phyloP scores from a whole-genome alignment of 2,329 filamentous ascomycete species.

The Cladosporium phlei region DNA sequence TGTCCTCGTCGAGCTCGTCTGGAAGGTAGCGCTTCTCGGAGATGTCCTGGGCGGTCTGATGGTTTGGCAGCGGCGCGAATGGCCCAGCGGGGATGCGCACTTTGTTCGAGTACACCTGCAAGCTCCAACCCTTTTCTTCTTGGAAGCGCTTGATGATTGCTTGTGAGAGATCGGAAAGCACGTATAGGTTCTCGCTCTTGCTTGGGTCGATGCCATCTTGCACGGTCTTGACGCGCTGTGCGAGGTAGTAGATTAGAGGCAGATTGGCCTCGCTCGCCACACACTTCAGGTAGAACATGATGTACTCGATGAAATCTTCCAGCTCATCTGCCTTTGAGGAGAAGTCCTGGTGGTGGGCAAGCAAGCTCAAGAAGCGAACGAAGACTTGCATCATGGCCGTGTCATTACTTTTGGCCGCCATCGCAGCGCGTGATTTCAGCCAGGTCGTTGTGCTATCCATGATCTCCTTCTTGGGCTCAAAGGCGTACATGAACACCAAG shows the following conservation, averaged over 20 bases:
- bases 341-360: constrained; percentile 94
- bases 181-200: constrained; percentile 71
- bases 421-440: constrained; percentile 74
- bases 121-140: constrained; percentile 77
- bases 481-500: constrained; percentile 83
- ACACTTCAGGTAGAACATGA: constrained; percentile 79
- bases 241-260: constrained; percentile 83
- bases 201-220: constrained; percentile 68
- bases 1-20: constrained; percentile 65
- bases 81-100: constrained; percentile 74
- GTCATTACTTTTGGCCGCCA: constrained; percentile 51
- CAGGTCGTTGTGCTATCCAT: constrained; percentile 76
- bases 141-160: constrained; percentile 79
- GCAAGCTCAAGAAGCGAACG: constrained; percentile 74
- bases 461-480: constrained; percentile 73
- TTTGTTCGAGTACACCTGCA: constrained; percentile 78
- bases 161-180: constrained; percentile 82
- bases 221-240: constrained; percentile 87
- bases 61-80: constrained; percentile 69
- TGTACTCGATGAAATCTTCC: constrained; percentile 78
- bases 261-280: constrained; percentile 84
- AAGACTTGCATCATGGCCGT: constrained; percentile 75
- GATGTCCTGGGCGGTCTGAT: constrained; percentile 75
- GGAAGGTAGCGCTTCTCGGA: constrained; percentile 81
- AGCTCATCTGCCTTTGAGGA: constrained; percentile 62